A percentile compares a stretch with the other conserved stretches of the same genome.
Evolutionary conservation across 2,329 filamentous ascomycete species (phyloP).

Genomic region (Penicillium paneum): DNA sequence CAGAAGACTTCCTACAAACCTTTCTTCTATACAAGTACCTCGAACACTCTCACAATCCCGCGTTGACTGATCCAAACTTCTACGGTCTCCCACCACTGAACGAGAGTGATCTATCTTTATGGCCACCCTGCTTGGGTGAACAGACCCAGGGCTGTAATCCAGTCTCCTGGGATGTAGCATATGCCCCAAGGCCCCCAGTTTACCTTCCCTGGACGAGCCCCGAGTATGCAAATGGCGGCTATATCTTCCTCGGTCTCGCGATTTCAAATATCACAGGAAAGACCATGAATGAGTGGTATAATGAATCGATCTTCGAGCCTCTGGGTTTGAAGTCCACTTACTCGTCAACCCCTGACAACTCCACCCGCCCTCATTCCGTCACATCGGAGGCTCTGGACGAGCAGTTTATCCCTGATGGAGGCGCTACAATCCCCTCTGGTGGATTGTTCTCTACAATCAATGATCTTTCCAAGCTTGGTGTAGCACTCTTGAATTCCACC

Average conservation of each 20-base stretch:
- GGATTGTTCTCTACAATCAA: constrained; percentile 35
- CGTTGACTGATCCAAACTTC: constrained; percentile 14
- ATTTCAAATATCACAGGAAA: constrained; percentile 47
- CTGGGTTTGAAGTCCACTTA: constrained; percentile 45
- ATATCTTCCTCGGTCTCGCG: constrained; percentile 39
- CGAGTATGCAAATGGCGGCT: constrained; percentile 51
- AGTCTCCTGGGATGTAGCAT: neutral
- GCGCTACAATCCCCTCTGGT: constrained; percentile 13
- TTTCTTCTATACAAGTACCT: neutral
- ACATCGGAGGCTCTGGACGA: neutral
- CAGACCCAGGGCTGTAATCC: constrained; percentile 25
- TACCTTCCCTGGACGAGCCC: constrained; percentile 47
- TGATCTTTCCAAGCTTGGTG: constrained; percentile 36
- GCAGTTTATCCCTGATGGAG: constrained; percentile 5
- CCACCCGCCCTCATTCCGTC: constrained; percentile 19
- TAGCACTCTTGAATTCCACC: constrained; percentile 34
- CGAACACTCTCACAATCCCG: neutral
- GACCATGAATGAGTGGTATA: constrained; percentile 40
- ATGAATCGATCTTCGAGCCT: constrained; percentile 43
- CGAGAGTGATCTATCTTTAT: constrained; percentile 11
- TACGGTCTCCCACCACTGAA: constrained; percentile 34
- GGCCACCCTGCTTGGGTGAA: constrained; percentile 19
- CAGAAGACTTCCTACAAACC: neutral
- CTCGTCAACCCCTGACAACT: constrained; percentile 32
- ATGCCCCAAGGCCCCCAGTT: constrained; percentile 36